Evolutionary conservation across 495 filamentous ascomycete species (phyloP).

Genomic region (Daldinia decipiens): DNA sequence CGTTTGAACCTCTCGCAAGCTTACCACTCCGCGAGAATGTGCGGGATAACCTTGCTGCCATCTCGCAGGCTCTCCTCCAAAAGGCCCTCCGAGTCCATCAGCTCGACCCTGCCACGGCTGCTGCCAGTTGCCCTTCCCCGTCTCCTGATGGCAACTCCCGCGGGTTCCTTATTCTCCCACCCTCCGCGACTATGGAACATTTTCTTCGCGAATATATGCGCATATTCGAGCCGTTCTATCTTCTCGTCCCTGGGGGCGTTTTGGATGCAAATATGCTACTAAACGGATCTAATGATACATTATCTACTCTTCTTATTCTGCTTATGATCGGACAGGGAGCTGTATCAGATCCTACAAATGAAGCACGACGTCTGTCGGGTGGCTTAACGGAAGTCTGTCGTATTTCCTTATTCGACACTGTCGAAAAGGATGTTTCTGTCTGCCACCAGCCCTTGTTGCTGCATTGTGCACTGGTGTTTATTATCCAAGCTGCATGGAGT

Average conservation of each 20-base stretch:
- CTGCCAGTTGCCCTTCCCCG: constrained; percentile 14
- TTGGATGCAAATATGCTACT: constrained; percentile 17
- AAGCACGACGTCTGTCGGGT: constrained; percentile 18
- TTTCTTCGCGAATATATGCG: constrained; percentile 30
- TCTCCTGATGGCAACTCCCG: constrained; percentile 10
- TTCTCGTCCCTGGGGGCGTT: constrained; percentile 18
- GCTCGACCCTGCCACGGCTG: constrained; percentile 17
- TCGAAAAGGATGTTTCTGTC: constrained; percentile 24
- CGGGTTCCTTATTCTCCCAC: constrained; percentile 22
- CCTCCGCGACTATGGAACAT: constrained; percentile 21
- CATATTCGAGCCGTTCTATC: constrained; percentile 23
- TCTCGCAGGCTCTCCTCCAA: constrained; percentile 25
- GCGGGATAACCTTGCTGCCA: constrained; percentile 22
- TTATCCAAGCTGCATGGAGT: constrained; percentile 23
- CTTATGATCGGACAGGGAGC: constrained; percentile 26
- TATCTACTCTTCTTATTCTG: constrained; percentile 16
- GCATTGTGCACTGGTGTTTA: constrained; percentile 17
- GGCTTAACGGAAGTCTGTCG: constrained; percentile 25
- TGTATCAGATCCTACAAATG: constrained; percentile 21
- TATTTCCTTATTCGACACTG: constrained; percentile 21
- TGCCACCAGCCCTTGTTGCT: constrained; percentile 14
- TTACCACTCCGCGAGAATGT: constrained; percentile 15
- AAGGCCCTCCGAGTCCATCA: constrained; percentile 25
- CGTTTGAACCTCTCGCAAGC: constrained; percentile 9
- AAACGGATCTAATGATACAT: constrained; percentile 7